These are phyloP conservation scores for Fusarium palustre DNA, from an alignment of 2,329 filamentous ascomycete species.

Conservation along the genomic window DNA sequence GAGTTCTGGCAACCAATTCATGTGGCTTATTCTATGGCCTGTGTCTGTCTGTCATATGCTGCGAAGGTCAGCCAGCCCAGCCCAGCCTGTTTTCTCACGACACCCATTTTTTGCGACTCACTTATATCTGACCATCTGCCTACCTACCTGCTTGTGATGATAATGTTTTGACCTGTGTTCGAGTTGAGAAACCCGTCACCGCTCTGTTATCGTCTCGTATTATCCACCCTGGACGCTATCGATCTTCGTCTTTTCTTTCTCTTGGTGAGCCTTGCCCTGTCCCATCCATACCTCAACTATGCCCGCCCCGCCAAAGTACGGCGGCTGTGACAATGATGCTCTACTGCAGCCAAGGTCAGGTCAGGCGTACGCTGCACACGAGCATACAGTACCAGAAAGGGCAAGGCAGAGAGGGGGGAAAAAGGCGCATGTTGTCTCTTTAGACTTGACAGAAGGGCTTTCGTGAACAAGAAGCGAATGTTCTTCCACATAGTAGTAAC, in stretches of 20 bases:
- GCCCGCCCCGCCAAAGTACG: slow-evolving; percentile 18
- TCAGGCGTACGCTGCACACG: slow-evolving; percentile 37
- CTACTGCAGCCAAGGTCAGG: slow-evolving; percentile 27
- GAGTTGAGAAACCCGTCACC: slow-evolving; percentile 3
- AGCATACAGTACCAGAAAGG: slow-evolving; percentile 22
- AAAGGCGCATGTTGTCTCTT: slow-evolving; percentile 24
- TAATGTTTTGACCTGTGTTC: neutral
- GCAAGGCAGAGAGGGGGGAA: slow-evolving; percentile 7
- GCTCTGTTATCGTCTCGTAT: neutral
- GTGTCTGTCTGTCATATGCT: neutral
- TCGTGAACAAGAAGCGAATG: neutral
- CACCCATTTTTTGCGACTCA: neutral
- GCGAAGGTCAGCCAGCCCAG: slow-evolving; percentile 10
- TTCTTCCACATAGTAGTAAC: slow-evolving; percentile 15
- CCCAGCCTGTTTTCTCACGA: neutral
- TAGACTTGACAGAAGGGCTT: slow-evolving; percentile 17
- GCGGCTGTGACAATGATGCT: slow-evolving; percentile 30
- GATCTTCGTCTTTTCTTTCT: slow-evolving; percentile 14
- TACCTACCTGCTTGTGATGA: neutral
- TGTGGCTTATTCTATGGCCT: slow-evolving; percentile 22
- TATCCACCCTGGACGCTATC: slow-evolving; percentile 10
- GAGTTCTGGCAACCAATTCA: slow-evolving; percentile 3
- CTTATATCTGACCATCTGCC: neutral
- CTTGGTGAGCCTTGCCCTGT: slow-evolving; percentile 39
- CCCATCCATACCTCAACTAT: slow-evolving; percentile 16